A percentile compares a stretch with the other conserved stretches of the same genome.
Conservation (phyloP, 2,329 filamentous ascomycete species). For the Fusarium sp. region DNA sequence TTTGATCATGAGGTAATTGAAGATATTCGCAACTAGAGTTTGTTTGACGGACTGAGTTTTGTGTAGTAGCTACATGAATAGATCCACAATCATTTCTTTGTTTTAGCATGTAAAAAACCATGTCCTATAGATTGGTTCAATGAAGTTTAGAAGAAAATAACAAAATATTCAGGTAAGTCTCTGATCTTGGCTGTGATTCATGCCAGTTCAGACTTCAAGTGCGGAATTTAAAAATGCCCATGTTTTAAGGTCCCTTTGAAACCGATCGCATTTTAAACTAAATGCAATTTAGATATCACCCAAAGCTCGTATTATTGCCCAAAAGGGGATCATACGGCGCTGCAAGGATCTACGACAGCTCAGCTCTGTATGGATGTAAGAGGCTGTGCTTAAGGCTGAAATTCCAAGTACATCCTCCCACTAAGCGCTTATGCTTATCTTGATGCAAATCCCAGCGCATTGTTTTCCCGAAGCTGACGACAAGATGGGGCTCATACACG, state of each 20-base stretch:
- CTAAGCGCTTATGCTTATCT: constrained; percentile 3
- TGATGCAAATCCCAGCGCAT: background rate
- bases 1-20: background rate
- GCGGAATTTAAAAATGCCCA: background rate
- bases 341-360: background rate
- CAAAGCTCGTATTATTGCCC: background rate
- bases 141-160: background rate
- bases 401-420: background rate
- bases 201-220: background rate
- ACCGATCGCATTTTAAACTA: background rate
- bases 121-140: fast-evolving
- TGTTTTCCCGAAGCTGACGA: background rate
- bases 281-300: background rate
- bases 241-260: background rate
- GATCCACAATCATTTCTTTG: background rate
- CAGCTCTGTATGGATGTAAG: constrained; percentile 1
- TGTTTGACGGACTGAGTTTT: background rate
- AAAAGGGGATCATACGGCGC: background rate
- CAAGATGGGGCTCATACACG: background rate
- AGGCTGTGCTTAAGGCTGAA: constrained; percentile 13
- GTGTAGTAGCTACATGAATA: background rate
- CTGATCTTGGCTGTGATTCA: background rate
- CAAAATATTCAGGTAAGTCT: background rate
- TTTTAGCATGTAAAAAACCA: fast-evolving
- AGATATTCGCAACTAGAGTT: background rate